Conservation (phyloP, 78 protist species). For the Dictyostelium intermedium region DNA sequence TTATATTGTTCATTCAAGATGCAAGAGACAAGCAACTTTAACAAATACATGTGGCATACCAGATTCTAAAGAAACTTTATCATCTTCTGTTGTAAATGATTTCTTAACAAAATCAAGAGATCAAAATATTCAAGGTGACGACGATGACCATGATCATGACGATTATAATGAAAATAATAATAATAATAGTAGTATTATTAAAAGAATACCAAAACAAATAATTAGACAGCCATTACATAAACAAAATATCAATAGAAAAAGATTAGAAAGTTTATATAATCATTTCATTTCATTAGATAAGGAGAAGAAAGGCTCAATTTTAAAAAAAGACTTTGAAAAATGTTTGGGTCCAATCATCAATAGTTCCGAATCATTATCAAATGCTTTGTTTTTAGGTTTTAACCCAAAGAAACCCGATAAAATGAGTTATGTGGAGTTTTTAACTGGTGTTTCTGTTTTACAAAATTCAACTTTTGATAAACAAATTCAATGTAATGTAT, state of each 20-base stretch:
- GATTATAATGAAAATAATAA: not conserved
- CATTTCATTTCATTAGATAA: conserved; percentile 70
- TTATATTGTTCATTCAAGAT: conserved; percentile 61
- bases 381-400: conserved; percentile 28
- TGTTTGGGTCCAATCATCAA: conserved; percentile 51
- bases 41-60: conserved; percentile 27
- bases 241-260: conserved; percentile 42
- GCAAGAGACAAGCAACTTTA: conserved; percentile 56
- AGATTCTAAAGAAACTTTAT: not conserved
- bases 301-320: conserved; percentile 48
- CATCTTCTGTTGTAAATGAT: not conserved
- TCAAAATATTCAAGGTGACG: not conserved
- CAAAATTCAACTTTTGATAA: conserved; percentile 42
- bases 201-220: not conserved
- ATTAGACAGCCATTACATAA: conserved; percentile 2
- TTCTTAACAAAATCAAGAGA: not conserved
- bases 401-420: conserved; percentile 37
- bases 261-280: conserved; percentile 66
- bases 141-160: not conserved
- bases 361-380: not conserved
- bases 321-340: conserved; percentile 50
- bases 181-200: not conserved
- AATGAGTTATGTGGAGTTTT: conserved; percentile 39
- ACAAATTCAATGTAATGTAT: conserved; percentile 45
- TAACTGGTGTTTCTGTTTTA: conserved; percentile 58